Evolutionary conservation across 163 green algal genomes (phyloP).

Genomic region (Chlorella variabilis): DNA sequence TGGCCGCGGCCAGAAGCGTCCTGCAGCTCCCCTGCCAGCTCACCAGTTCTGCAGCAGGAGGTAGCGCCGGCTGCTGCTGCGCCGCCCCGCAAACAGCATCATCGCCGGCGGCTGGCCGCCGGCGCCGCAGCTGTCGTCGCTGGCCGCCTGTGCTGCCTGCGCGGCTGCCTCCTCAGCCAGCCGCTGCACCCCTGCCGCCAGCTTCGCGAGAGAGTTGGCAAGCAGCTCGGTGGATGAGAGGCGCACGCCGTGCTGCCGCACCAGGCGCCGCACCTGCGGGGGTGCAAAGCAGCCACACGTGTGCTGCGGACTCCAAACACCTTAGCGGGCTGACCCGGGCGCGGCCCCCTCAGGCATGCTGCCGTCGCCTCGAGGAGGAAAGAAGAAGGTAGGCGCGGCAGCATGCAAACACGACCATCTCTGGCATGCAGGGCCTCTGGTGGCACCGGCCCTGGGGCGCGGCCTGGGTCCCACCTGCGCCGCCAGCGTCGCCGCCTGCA

Average conservation of each 20-base stretch:
- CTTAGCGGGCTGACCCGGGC: no score
- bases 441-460: neutral
- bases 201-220: slow-evolving; percentile 57
- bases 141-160: neutral
- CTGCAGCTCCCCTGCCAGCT: no score
- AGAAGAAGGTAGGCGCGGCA: no score
- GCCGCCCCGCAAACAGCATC: slow-evolving; percentile 64
- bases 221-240: slow-evolving; percentile 65
- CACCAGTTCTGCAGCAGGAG: slow-evolving; percentile 76
- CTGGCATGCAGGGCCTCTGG: neutral
- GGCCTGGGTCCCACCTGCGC: slow-evolving; percentile 35
- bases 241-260: slow-evolving; percentile 12
- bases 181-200: slow-evolving; percentile 50
- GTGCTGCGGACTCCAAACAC: no score
- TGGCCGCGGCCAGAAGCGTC: no score
- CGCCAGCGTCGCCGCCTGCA: slow-evolving; percentile 57
- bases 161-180: slow-evolving; percentile 48
- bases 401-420: neutral
- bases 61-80: slow-evolving; percentile 66
- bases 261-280: slow-evolving; percentile 30
- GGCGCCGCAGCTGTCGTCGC: neutral
- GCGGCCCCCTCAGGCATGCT: neutral
- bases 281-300: no score
- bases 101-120: neutral
- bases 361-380: no score